These are phyloP conservation scores for Hanseniaspora osmophila DNA, from an alignment of 805 yeast genomes.

Conservation along the genomic window DNA sequence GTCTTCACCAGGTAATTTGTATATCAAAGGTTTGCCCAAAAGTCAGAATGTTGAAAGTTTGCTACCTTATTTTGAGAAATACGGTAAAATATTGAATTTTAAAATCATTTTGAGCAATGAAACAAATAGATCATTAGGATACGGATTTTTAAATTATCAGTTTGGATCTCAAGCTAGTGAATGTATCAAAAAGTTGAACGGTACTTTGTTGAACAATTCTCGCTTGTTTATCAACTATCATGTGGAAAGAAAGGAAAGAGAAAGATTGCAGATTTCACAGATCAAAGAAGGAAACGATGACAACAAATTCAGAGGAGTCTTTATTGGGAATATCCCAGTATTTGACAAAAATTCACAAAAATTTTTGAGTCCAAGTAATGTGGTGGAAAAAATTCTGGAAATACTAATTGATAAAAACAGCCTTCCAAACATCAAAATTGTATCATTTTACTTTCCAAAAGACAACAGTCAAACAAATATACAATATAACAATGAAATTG, in stretches of 20 bases:
- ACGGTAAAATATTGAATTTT: conserved; percentile 31
- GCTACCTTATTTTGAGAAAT: conserved; percentile 24
- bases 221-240: conserved; percentile 43
- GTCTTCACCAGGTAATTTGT: conserved; percentile 45
- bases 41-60: conserved; percentile 26
- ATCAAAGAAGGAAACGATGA: conserved; percentile 29
- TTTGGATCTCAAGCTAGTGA: conserved; percentile 42
- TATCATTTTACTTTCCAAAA: conserved; percentile 21
- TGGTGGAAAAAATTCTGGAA: conserved; percentile 29
- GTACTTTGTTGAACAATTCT: conserved; percentile 20
- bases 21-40: conserved; percentile 35
- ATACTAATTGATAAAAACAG: conserved; percentile 30
- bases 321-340: conserved; percentile 37
- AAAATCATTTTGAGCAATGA: conserved; percentile 27
- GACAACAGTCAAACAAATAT: conserved; percentile 6
- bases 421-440: conserved; percentile 9
- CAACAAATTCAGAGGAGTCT: conserved; percentile 38
- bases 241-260: conserved; percentile 48
- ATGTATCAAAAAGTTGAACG: conserved; percentile 45
- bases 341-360: conserved; percentile 18
- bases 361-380: conserved; percentile 18
- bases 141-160: conserved; percentile 56
- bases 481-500: conserved; percentile 1
- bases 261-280: conserved; percentile 22
- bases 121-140: conserved; percentile 28